Evolutionary conservation across 352 stramenopile genomes (phyloP).

Genomic region (Pythium vanterpoolii): DNA sequence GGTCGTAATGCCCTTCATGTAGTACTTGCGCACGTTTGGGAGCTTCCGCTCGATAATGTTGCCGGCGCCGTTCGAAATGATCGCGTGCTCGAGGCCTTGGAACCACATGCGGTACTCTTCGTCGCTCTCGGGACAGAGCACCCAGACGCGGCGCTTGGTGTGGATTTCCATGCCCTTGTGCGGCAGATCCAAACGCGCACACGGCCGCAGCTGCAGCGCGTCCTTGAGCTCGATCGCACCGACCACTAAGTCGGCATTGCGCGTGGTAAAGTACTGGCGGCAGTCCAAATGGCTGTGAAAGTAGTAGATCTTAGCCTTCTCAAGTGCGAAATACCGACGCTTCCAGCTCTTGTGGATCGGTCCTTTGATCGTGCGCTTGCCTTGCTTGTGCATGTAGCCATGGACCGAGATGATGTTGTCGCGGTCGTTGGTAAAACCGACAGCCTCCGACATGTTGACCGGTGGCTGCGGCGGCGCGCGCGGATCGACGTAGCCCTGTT

Average conservation of each 20-base stretch:
- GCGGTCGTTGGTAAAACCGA: slow-evolving; percentile 38
- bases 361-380: slow-evolving; percentile 84
- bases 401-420: slow-evolving; percentile 88
- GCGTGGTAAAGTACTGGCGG: slow-evolving; percentile 85
- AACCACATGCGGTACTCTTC: slow-evolving; percentile 89
- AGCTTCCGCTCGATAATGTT: slow-evolving; percentile 88
- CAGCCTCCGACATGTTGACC: slow-evolving; percentile 71
- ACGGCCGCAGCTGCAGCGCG: slow-evolving; percentile 79
- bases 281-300: slow-evolving; percentile 86
- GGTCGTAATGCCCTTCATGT: slow-evolving; percentile 84
- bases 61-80: slow-evolving; percentile 72
- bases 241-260: slow-evolving; percentile 78
- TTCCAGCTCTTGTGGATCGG: slow-evolving; percentile 89
- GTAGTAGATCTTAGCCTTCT: slow-evolving; percentile 89
- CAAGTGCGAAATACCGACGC: slow-evolving; percentile 81
- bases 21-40: slow-evolving; percentile 87
- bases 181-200: slow-evolving; percentile 74
- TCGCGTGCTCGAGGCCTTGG: slow-evolving; percentile 70
- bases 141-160: slow-evolving; percentile 87
- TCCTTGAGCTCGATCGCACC: slow-evolving; percentile 84
- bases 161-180: slow-evolving; percentile 84
- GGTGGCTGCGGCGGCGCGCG: slow-evolving; percentile 48
- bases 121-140: slow-evolving; percentile 80
- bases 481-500: slow-evolving; percentile 68
- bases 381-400: slow-evolving; percentile 89